Base-by-base conservation (phyloP, 441 rosid species). In the Erysimum cheiri region DNA sequence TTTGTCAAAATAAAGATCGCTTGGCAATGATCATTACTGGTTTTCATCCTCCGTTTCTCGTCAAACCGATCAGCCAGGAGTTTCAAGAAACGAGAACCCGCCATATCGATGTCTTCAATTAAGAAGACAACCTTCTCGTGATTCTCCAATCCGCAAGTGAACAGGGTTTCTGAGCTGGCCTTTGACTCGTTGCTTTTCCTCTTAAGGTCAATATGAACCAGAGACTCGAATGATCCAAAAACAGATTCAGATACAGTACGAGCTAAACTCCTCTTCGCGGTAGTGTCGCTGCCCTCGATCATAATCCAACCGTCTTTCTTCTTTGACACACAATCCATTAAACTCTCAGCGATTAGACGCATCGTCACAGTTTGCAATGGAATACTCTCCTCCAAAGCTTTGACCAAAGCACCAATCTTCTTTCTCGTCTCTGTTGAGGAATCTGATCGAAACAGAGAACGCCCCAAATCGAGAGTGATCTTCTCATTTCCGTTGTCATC, bases 181-280 rank as follows among this genome's bases (percentile, higher is more conserved):
- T 35, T 76, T 24, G n/a, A 72, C 54, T 70, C 80, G 22, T 17
- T 60, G 1, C 75, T 70, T 63, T 50, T 82, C 68, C 69, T 83
- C 74, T 75, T 79, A 80, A 77, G 77, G 72, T 84, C 81, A 64
- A 87, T 60, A 53, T 70, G 71, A 43, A 92, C 58, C 22, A 92
- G 84, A 40, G 69, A 75, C 48, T 84, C 84, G 10, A 81, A 49
- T 7, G 90, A 85, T 26, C 95, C 95, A 11, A 80, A 80, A 13
- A 89, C 59, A 17, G 80, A 78, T 61, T 85, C 93, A 7, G 93
- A 83, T 54, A 87, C 82, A 3, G 82, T 80, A 53, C 80, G 84
- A 29, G 96, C 96, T 60, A 92, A 60, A 76, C 86, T 86, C 72
- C 87, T 84, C 77, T 87, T 88, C 17, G 93, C 89, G 0, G 77